These are phyloP conservation scores for Salix caprea DNA, from an alignment of 345 rosid species.

Conservation along the genomic window DNA sequence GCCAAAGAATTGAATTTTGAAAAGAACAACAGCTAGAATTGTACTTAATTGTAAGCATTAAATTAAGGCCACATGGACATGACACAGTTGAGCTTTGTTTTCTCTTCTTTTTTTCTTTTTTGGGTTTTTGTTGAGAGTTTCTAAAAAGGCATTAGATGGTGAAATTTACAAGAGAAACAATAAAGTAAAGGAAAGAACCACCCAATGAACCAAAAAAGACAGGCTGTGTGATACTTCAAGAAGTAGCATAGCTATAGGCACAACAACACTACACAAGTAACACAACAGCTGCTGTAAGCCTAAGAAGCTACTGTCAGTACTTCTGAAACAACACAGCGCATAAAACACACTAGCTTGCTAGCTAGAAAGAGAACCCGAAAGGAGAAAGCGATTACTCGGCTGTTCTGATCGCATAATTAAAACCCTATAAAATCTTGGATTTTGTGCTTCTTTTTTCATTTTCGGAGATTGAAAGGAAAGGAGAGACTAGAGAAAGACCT, in stretches of 20 bases:
- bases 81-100: too few species aligned
- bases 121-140: conserved; percentile 8
- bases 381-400: conserved; percentile 21
- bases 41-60: background rate
- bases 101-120: background rate
- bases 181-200: conserved; percentile 13
- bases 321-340: background rate
- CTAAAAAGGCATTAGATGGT: conserved; percentile 21
- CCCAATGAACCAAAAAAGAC: conserved; percentile 1
- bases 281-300: background rate
- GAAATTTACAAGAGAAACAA: conserved; percentile 5
- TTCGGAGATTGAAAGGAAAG: background rate
- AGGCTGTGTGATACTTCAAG: conserved; percentile 9
- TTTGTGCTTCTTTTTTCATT: conserved; percentile 3
- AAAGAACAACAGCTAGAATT: background rate
- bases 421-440: conserved; percentile 14
- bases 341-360: background rate
- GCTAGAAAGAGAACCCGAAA: background rate
- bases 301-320: background rate
- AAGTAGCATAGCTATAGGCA: conserved; percentile 1
- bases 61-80: background rate
- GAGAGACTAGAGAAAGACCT: background rate
- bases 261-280: conserved; percentile 5
- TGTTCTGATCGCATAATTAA: background rate
- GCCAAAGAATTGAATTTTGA: background rate